Conservation (phyloP, 768 basidiomycete genomes). For the Fomitopsis pulvina region DNA sequence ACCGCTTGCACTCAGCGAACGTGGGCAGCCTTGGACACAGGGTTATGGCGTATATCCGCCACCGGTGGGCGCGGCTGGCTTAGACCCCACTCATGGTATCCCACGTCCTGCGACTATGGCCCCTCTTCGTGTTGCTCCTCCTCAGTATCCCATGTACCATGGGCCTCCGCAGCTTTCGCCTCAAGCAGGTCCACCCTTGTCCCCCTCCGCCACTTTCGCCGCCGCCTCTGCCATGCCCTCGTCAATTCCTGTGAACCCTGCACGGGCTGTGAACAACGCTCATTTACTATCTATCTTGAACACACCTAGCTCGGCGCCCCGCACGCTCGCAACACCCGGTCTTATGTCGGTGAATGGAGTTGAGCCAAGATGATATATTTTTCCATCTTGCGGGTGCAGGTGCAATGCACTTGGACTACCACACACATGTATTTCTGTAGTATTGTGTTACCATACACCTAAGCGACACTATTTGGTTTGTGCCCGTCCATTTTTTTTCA, state of each 20-base stretch:
- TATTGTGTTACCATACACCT: slow-evolving; percentile 4
- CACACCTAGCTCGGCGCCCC: slow-evolving; percentile 17
- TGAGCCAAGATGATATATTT: slow-evolving; percentile 14
- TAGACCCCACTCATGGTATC: slow-evolving; percentile 2
- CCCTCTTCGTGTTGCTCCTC: slow-evolving; percentile 8
- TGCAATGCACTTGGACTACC: neutral
- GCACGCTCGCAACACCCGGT: slow-evolving; percentile 5
- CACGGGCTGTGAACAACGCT: slow-evolving; percentile 17
- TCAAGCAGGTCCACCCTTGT: slow-evolving; percentile 4
- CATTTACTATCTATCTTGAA: slow-evolving; percentile 25
- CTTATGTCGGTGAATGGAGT: neutral
- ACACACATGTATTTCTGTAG: slow-evolving; percentile 12
- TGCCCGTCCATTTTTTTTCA: neutral
- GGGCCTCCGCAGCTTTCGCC: slow-evolving; percentile 2
- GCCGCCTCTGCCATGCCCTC: neutral
- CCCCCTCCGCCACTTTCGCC: slow-evolving; percentile 1
- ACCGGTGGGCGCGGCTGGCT: neutral
- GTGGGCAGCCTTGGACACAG: neutral
- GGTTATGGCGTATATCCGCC: neutral
- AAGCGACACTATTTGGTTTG: neutral
- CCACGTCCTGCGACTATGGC: slow-evolving; percentile 3
- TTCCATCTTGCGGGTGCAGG: slow-evolving; percentile 2
- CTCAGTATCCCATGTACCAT: neutral
- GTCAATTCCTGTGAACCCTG: slow-evolving; percentile 6
- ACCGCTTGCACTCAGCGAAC: slow-evolving; percentile 19